Evolutionary conservation across 768 basidiomycete species (phyloP), one percentile per base, ranked within the genome.

Genomic region (Dacryopinax spathularia): DNA sequence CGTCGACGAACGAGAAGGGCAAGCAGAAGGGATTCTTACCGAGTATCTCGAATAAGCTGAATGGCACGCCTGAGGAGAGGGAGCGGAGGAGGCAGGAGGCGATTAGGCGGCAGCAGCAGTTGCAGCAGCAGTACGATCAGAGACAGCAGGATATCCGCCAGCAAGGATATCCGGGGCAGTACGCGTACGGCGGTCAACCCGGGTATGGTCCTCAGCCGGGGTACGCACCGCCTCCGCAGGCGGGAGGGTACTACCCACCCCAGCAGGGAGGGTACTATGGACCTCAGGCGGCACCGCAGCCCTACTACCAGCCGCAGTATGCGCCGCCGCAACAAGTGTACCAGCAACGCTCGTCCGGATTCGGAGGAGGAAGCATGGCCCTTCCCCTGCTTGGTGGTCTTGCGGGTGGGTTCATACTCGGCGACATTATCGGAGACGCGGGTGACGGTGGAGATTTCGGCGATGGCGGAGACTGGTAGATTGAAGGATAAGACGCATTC

Each of bases 31-130:
- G 61, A 2, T 62, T 67, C 10, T 48, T 71, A 18, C 69, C 69
- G 2, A 37, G 66, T 29, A 69, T 66, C 48, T 64, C 64, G 61
- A 34, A 64, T 33, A 62, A 68, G 62, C 25, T 71, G 31, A 68
- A 68, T 16, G 69, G 68, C 48, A 67, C 66, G 6, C 68, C 68
- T 0, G 62, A 62, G 59, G 66, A 65, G 27, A 68, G 67, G 60
- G 69, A 63, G 15, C 15, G 66, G 44, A 48, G 65, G 1, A 60
- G 66, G 7, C 31, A 35, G 15, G 60, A 66, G 48, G 37, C 68
- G 2, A 56, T 65, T 36, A 29, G 31, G 27, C 63, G 64, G 13
- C 61, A 66, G n/a, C 63, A 64, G 4, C 63, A 65, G 62, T 63
- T 66, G 35, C 35, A 66, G 43, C 36, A 64, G 15, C 33, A 12